Base-by-base conservation (phyloP, 306 rosid species). In the Arachis stenosperma region DNA sequence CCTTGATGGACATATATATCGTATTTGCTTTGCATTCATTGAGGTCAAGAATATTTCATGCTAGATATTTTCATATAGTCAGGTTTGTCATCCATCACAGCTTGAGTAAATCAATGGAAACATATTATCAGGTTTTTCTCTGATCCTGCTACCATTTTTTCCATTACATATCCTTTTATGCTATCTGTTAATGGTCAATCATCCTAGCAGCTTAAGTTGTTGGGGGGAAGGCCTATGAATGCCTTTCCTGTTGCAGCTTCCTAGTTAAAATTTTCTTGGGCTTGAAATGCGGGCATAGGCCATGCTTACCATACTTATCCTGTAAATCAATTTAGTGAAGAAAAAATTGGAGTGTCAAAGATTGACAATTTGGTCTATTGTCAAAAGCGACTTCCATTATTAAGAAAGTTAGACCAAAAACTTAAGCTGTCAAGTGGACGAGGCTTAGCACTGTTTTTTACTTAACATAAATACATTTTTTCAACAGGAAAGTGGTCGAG, bases 61-160 rank as follows among this genome's bases (percentile, higher is more conserved):
- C 65, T 77, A 59, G 43, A 9, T 78, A 58, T 53, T 77, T 87
- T 65, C 74, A 81, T 89, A 85, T 88, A 93, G 98, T 93, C 86
- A 88, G 96, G 93, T 93, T 93, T 74, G 97, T 93, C 87, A 88
- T 93, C 83, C 98, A 93, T 85, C 97, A 93, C 86, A 90, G 98
- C 89, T 78, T 90, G 88, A 89, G 98, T 77, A 93, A 93, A 84
- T 93, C 98, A 78, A 90, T 90, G 96, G 98, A 93, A 86, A 91
- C 98, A 55, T 93, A 93, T 81, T 90, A 93, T 77, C 97, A 89
- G 98, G 98, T 93, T 67, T 83, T 81, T 39, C 51, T 7, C 77
- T 52, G n/a, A 29, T 76, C 60, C 73, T 66, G 58, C 75, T 59
- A n/a, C 52, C 36, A 60, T 64, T 69, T 77, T 64, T 58, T 10